Base-by-base conservation (phyloP, 2,329 filamentous ascomycete species). In the Neoarthrinium moseri region DNA sequence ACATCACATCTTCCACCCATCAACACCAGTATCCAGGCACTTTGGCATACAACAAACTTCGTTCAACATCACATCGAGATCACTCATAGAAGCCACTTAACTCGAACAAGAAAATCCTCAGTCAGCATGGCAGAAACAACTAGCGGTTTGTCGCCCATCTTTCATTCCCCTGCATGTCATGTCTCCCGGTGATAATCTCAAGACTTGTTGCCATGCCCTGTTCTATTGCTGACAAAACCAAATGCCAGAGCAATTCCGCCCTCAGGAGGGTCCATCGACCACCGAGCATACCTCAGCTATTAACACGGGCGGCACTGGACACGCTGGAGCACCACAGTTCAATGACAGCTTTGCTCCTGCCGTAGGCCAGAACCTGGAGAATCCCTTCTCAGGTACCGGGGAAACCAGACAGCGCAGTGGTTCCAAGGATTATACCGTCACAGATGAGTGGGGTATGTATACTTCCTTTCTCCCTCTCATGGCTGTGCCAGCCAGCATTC, bases 381-480 rank as follows among this genome's bases (percentile, higher is more conserved):
- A 36, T 17, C 41, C 30, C 21, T n/a, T 36, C n/a, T 13, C 18
- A 15, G 30, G 13, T 17, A 13, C 13, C 26, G 15, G 12, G 6
- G 18, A n/a, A 13, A 23, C 62, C 61, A 51, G 60, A 61, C 56
- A 73, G 67, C 55, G 56, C 33, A 56, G 49, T 21, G 46, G 54
- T 23, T 62, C 59, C 39, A 55, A 54, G 45, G 59, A 65, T 48
- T 63, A 62, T 46, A 54, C 57, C 10, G 41, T 48, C 46, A 66
- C 64, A 20, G 72, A 72, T 51, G 74, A 77, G 60, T 77, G 74
- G 74, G 74, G 72, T 76, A 48, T 59, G 70, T 64, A 34, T 20
- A n/a, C n/a, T n/a, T n/a, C n/a, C n/a, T 23, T 6, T 20, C 30
- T 26, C 30, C 27, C 15, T 29, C n/a, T 29, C n/a, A 29, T 29